Evolutionary conservation across 495 filamentous ascomycete species (phyloP), one percentile per base, ranked within the genome.

Genomic region (Lepidopterella palustris): DNA sequence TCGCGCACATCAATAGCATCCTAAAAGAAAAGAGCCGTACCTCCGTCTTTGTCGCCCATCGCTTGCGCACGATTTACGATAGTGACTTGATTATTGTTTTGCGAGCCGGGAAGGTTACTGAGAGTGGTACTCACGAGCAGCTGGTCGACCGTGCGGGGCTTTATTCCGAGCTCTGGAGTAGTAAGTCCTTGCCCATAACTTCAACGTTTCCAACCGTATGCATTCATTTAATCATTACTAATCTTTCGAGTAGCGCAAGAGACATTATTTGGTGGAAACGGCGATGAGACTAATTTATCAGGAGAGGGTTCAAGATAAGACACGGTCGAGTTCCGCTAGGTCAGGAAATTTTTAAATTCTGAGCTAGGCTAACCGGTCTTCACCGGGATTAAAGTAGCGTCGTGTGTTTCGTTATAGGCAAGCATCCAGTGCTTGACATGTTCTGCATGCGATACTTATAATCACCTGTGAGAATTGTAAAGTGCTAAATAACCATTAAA

Each of bases 1-100:
- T 98, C 73, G 80, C 85, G 58, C 96, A 97, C 66, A 97, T 97
- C 72, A 96, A 96, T 69, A 87, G 86, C 68, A 95, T 98, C 59
- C 73, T 98, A 53, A 86, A 85, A 59, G 92, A 96, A 64, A 95
- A 95, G 77, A 75, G 78, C 26, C 80, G 91, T 51, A 98, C 93
- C 4, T 96, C 89, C 63, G 85, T 98, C 3, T 97, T 97, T 64
- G 86, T 98, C 8, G 93, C 93, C 26, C 93, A 98, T 68, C 78
- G 93, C 35, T 73, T 98, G 61, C 80, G 95, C 31, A 97, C 93
- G 0, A 95, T 98, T 65, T 96, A 85, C 64, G 93, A 98, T 69
- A 90, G 89, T 54, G 93, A 96, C 72, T 32, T 73, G 11, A 98
- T 98, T 66, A 90, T 98, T 62, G 95, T 97, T 27, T 69, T 98